Evolutionary conservation across 1,284 basidiomycete genomes (phyloP).

Genomic region (Ceratobasidium sp.): DNA sequence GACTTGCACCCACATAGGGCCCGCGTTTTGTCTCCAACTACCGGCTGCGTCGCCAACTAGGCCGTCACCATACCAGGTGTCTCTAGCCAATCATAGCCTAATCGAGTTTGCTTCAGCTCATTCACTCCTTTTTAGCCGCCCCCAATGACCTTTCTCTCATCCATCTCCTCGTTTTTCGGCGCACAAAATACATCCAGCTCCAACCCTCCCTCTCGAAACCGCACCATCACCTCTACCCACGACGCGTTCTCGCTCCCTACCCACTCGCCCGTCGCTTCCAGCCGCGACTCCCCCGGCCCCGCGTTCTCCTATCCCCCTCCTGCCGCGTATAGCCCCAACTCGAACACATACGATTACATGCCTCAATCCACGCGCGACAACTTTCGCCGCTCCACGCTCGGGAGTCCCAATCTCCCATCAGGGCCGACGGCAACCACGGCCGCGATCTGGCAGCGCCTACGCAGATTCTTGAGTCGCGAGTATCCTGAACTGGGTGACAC

Average conservation of each 20-base stretch:
- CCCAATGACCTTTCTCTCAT: conserved; percentile 21
- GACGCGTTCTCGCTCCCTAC: conserved; percentile 84
- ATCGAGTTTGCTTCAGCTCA: not conserved
- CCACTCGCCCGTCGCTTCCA: conserved; percentile 69
- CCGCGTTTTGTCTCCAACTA: no score
- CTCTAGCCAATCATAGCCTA: not conserved
- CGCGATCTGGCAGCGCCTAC: conserved; percentile 84
- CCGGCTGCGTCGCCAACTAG: not conserved
- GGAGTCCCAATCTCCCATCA: conserved; percentile 48
- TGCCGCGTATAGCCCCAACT: conserved; percentile 38
- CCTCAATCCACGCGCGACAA: conserved; percentile 48
- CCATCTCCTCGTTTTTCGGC: conserved; percentile 39
- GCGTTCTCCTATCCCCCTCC: conserved; percentile 51
- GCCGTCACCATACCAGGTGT: not conserved
- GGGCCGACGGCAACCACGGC: conserved; percentile 64
- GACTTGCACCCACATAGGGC: no score
- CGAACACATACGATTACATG: conserved; percentile 50
- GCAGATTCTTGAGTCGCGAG: conserved; percentile 79
- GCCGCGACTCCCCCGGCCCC: conserved; percentile 40
- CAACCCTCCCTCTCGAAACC: conserved; percentile 61
- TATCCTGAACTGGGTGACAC: conserved; percentile 93
- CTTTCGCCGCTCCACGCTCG: conserved; percentile 40
- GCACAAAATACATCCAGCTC: conserved; percentile 9
- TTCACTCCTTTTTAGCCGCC: conserved; percentile 14
- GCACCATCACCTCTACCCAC: conserved; percentile 77